Conservation (phyloP, 495 filamentous ascomycete genomes). For the Aspergillus incahuasiensis region DNA sequence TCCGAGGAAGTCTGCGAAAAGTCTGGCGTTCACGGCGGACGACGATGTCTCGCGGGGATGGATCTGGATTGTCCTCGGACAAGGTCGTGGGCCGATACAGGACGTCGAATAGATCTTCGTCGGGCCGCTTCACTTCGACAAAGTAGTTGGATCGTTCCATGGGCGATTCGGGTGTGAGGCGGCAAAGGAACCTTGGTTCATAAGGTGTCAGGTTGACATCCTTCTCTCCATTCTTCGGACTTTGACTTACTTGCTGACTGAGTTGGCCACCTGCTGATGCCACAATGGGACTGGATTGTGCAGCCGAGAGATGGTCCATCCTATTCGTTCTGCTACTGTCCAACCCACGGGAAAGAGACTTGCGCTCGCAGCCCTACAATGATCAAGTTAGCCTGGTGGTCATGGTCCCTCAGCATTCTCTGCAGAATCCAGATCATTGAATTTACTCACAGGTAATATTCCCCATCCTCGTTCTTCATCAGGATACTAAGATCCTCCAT, state of each 20-base stretch:
- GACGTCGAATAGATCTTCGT: conserved; percentile 40
- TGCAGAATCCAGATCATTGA: neutral
- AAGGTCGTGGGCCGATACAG: conserved; percentile 34
- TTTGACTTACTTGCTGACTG: conserved; percentile 47
- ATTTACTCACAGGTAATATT: conserved; percentile 47
- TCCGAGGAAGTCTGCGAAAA: conserved; percentile 47
- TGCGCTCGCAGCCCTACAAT: conserved; percentile 48
- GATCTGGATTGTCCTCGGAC: conserved; percentile 31
- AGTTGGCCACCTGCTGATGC: conserved; percentile 48
- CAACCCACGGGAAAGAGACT: conserved; percentile 56
- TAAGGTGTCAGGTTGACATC: neutral
- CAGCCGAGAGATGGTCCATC: conserved; percentile 48
- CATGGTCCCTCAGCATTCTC: neutral
- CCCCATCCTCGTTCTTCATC: conserved; percentile 42
- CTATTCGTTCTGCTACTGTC: conserved; percentile 51
- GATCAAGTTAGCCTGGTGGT: conserved; percentile 2
- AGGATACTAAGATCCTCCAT: conserved; percentile 58
- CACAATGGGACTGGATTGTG: conserved; percentile 50
- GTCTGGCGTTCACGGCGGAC: conserved; percentile 54
- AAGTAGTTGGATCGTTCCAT: conserved; percentile 56
- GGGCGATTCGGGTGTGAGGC: conserved; percentile 39
- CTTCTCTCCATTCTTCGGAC: neutral
- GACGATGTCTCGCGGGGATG: conserved; percentile 38
- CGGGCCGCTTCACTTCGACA: conserved; percentile 42
- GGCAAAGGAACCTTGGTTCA: conserved; percentile 41